Evolutionary conservation across 1,284 basidiomycete species (phyloP).

Genomic region (Caloboletus inedulis): DNA sequence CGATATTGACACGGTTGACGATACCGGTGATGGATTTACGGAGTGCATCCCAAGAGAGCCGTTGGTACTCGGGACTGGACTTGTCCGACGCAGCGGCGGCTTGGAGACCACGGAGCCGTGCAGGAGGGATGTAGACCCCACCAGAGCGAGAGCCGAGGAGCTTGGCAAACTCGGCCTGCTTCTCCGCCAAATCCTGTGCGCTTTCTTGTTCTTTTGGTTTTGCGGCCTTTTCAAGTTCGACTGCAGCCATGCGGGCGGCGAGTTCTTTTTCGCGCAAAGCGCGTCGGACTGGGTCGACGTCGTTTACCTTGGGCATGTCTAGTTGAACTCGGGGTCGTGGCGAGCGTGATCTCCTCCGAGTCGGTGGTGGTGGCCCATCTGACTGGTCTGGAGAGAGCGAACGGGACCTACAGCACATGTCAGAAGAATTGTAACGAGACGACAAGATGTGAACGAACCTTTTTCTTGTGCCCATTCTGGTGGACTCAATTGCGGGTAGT

Average conservation of each 20-base stretch:
- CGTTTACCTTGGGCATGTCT: slow-evolving; percentile 58
- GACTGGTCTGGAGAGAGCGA: slow-evolving; percentile 48
- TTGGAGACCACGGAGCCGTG: slow-evolving; percentile 87
- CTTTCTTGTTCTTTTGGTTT: slow-evolving; percentile 47
- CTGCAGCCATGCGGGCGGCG: slow-evolving; percentile 67
- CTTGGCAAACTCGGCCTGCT: slow-evolving; percentile 79
- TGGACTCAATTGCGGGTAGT: slow-evolving; percentile 5
- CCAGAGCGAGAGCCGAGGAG: slow-evolving; percentile 78
- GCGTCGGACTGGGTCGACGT: slow-evolving; percentile 75
- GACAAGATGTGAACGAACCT: slow-evolving; percentile 11
- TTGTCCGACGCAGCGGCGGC: slow-evolving; percentile 86
- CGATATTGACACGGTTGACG: slow-evolving; percentile 95
- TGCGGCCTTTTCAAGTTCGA: slow-evolving; percentile 63
- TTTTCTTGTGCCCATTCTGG: slow-evolving; percentile 23
- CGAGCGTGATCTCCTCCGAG: slow-evolving; percentile 62
- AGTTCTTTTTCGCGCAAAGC: slow-evolving; percentile 77
- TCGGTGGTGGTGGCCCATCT: slow-evolving; percentile 56
- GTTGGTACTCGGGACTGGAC: slow-evolving; percentile 88
- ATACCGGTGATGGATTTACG: slow-evolving; percentile 99
- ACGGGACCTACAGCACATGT: slow-evolving; percentile 44
- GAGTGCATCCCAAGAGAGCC: slow-evolving; percentile 96
- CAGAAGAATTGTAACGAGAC: background rate
- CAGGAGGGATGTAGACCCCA: slow-evolving; percentile 96
- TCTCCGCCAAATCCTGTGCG: slow-evolving; percentile 53
- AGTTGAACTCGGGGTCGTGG: slow-evolving; percentile 42